Base-by-base conservation (phyloP, 306 rosid species). In the Lathyrus oleraceus region DNA sequence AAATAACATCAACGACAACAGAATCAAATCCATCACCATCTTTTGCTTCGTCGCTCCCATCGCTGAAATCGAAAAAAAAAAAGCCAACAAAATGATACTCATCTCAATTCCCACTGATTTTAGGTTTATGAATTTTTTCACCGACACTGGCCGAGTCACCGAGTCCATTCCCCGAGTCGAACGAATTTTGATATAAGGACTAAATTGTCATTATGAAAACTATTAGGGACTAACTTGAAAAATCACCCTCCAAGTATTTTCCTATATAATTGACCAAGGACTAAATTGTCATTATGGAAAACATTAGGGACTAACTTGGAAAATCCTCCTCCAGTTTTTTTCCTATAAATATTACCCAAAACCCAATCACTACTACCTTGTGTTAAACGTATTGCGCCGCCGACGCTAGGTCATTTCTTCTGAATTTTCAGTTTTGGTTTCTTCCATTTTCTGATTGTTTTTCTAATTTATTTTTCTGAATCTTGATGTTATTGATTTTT, bases 21-120 rank as follows among this genome's bases (percentile, higher is more conserved):
- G 10, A 69, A 83, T 38, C 67, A 87, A 17, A 48, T 81, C 17
- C 65, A 73, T 58, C 84, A 60, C 51, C 60, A 53, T 20, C 76
- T 81, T 78, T 76, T 65, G 67, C 69, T 19, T 42, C 81, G 35
- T 28, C 61, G 51, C 53, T 82, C 78, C 91, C 96, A 89, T 87
- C 60, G 73, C 13, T 36, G 45, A 67, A 28, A 52, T 36, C 10
- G 27, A 51, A 53, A 67, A 44, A 10, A 10, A 45, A 67, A 25
- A 5, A 4, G 64, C 35, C 14, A 19, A 17, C 45, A 38, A 66
- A 65, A 66, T 5, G 5, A 48, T 2, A 28, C 25, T 43, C 45
- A 65, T 28, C 73, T 38, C 15, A 4, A 10, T 8, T 16, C 17
- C 20, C 30, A 66, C 15, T 12, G 42, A 11, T 56, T 67, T 61